Percentiles rank a stretch among this genome's conserved stretches.
Conservation (phyloP, 805 yeast species). For the Wickerhamiella parazyma region DNA sequence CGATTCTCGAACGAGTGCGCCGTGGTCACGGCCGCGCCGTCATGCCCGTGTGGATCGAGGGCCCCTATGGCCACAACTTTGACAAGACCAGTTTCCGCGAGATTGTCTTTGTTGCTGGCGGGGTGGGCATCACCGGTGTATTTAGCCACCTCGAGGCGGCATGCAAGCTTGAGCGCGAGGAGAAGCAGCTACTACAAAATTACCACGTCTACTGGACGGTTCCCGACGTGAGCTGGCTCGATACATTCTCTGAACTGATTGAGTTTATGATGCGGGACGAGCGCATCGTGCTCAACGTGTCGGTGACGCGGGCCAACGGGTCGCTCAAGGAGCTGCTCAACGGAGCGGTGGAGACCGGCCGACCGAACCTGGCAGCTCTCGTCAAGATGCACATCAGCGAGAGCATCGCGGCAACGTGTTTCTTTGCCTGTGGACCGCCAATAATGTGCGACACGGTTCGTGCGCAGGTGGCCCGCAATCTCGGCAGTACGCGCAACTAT, state of each 20-base stretch:
- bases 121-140: conserved; percentile 49
- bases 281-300: conserved; percentile 4
- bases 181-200: conserved; percentile 13
- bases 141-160: conserved; percentile 17
- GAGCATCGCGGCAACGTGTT: conserved; percentile 10
- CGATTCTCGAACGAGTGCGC: conserved; percentile 27
- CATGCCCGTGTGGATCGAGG: conserved; percentile 37
- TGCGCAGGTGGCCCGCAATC: conserved; percentile 8
- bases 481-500: conserved; percentile 9
- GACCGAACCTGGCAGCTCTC: conserved; percentile 6
- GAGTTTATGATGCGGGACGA: conserved; percentile 18
- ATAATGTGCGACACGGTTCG: conserved; percentile 12
- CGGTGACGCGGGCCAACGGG: conserved; percentile 1
- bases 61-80: conserved; percentile 37
- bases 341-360: neutral
- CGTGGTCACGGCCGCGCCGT: conserved; percentile 19
- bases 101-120: conserved; percentile 39
- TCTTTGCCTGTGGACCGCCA: conserved; percentile 15
- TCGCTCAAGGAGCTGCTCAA: neutral
- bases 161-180: neutral
- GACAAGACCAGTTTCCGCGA: conserved; percentile 27
- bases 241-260: conserved; percentile 35
- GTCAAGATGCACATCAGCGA: conserved; percentile 5
- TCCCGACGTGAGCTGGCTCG: conserved; percentile 37
- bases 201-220: conserved; percentile 50